These are phyloP conservation scores for Scedosporium boydii DNA, from an alignment of 2,329 filamentous ascomycete species.

Conservation along the genomic window DNA sequence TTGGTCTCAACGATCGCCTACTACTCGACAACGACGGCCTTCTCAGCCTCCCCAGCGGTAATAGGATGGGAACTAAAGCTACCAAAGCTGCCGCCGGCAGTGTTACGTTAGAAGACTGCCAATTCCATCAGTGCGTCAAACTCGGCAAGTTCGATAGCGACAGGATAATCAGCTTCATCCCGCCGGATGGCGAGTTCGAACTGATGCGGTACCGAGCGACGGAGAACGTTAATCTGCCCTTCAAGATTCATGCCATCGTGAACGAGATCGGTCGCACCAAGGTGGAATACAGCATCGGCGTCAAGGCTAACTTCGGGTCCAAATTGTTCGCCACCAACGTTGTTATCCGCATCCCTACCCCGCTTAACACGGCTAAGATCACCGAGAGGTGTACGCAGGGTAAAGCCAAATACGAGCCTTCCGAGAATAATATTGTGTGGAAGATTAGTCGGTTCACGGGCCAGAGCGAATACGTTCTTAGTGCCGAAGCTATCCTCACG, in stretches of 20 bases:
- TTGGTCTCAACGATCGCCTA: conserved; percentile 90
- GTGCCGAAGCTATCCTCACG: conserved; percentile 84
- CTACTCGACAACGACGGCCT: conserved; percentile 68
- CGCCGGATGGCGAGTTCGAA: conserved; percentile 95
- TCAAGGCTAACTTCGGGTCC: conserved; percentile 91
- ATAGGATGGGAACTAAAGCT: conserved; percentile 72
- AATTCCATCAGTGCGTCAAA: conserved; percentile 98
- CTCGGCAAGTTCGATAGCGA: conserved; percentile 94
- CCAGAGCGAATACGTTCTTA: conserved; percentile 93
- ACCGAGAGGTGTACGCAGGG: conserved; percentile 89
- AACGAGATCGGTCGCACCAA: conserved; percentile 96
- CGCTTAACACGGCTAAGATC: conserved; percentile 90
- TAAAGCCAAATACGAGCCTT: conserved; percentile 96
- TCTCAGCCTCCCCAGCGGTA: conserved; percentile 62
- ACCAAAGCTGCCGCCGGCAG: conserved; percentile 93
- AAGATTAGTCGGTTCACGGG: conserved; percentile 98
- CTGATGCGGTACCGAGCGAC: conserved; percentile 97
- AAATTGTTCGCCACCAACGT: conserved; percentile 98
- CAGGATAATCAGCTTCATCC: conserved; percentile 92
- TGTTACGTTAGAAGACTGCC: conserved; percentile 93
- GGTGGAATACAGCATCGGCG: conserved; percentile 96
- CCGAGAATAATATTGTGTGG: conserved; percentile 97
- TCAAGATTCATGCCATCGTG: conserved; percentile 98
- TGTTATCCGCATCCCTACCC: conserved; percentile 85
- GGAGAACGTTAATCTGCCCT: conserved; percentile 96